Percentiles rank a stretch among this genome's conserved stretches.
Conservation (phyloP, 139 green algal genomes). For the Axilococcus clingmanii region DNA sequence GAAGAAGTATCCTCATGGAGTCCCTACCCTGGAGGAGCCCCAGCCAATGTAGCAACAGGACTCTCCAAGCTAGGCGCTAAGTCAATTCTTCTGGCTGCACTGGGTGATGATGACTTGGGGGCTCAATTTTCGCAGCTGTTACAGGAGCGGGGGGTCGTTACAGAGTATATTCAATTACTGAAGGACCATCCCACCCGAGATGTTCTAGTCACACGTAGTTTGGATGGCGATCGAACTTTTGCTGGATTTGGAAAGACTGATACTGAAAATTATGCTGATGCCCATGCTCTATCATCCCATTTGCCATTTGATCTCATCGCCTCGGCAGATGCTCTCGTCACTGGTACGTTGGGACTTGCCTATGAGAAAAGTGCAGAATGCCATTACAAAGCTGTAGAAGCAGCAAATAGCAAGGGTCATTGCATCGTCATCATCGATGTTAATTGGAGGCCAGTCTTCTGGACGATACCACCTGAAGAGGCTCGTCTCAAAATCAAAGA, state of each 20-base stretch:
- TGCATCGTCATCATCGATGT: conserved; percentile 67
- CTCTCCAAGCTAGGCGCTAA: conserved; percentile 42
- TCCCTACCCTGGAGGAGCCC: conserved; percentile 72
- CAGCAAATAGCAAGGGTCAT: conserved; percentile 11
- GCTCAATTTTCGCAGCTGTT: conserved; percentile 60
- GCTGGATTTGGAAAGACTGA: conserved; percentile 58
- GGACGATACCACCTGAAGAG: conserved; percentile 31
- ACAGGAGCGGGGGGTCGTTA: conserved; percentile 48
- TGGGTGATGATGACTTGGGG: conserved; percentile 65
- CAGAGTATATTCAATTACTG: conserved; percentile 37
- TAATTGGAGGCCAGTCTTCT: conserved; percentile 90
- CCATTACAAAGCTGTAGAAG: conserved; percentile 42
- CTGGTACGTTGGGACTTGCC: conserved; percentile 71
- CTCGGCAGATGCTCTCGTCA: conserved; percentile 58
- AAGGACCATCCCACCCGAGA: conserved; percentile 67
- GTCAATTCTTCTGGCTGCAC: conserved; percentile 48
- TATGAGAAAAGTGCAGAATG: conserved; percentile 41
- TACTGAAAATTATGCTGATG: conserved; percentile 62
- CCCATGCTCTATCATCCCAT: conserved; percentile 43
- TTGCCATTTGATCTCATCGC: conserved; percentile 55
- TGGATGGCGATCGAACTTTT: conserved; percentile 68
- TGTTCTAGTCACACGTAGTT: conserved; percentile 63
- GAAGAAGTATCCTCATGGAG: conserved; percentile 70
- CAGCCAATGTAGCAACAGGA: conserved; percentile 67
- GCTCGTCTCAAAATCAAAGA: conserved; percentile 20